Evolutionary conservation across 306 rosid genomes (phyloP).

Genomic region (Cicer arietinum): DNA sequence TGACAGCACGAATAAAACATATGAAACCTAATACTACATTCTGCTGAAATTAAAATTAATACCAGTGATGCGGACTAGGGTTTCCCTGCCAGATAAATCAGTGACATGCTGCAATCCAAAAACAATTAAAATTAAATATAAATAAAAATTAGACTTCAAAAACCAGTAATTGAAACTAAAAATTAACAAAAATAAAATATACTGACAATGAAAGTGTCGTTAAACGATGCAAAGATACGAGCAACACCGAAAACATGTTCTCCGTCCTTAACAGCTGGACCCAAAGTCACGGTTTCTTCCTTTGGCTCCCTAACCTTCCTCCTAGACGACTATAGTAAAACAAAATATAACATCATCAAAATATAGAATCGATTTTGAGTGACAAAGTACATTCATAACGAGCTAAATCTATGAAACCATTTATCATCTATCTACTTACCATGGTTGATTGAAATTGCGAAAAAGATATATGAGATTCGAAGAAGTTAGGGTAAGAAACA

Average conservation of each 20-base stretch:
- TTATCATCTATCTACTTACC: no score
- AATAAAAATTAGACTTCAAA: background rate
- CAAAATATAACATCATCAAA: background rate
- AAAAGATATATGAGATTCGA: no score
- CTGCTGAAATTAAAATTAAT: background rate
- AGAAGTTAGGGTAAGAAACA: no score
- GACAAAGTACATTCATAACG: no score
- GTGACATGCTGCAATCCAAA: conserved; percentile 72
- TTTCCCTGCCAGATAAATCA: conserved; percentile 91
- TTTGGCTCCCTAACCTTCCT: conserved; percentile 84
- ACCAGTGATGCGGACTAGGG: conserved; percentile 89
- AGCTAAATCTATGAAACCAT: no score
- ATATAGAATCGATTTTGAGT: background rate
- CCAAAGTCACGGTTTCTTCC: conserved; percentile 86
- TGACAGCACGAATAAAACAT: background rate
- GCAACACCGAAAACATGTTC: conserved; percentile 88
- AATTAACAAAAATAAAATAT: background rate
- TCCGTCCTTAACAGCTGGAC: conserved; percentile 86
- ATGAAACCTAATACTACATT: background rate
- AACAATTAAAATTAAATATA: background rate
- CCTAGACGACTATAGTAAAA: conserved; percentile 24
- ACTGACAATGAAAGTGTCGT: conserved; percentile 87
- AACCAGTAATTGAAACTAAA: background rate
- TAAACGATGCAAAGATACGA: conserved; percentile 82
- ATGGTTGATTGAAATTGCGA: no score